These are phyloP conservation scores for Vanilla planifolia DNA, from an alignment of 106 monocot species.

Conservation along the genomic window DNA sequence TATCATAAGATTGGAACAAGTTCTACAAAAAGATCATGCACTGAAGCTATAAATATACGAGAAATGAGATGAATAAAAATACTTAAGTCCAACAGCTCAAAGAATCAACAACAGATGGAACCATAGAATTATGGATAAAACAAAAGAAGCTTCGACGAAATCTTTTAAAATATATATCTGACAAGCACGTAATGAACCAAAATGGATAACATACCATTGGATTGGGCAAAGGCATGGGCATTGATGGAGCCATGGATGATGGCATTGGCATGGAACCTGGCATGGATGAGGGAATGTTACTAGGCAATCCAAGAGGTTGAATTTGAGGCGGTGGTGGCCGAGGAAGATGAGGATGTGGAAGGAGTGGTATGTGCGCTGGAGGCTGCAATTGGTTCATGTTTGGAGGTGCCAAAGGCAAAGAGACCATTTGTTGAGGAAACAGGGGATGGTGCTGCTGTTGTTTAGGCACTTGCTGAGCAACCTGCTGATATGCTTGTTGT, in stretches of 20 bases:
- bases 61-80: too few relatives aligned
- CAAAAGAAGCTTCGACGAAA: too few relatives aligned
- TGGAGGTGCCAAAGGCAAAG: slow-evolving; percentile 44
- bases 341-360: slow-evolving; percentile 48
- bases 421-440: slow-evolving; percentile 55
- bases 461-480: slow-evolving; percentile 41
- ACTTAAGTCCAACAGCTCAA: too few relatives aligned
- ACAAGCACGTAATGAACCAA: too few relatives aligned
- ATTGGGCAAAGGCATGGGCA: slow-evolving; percentile 46
- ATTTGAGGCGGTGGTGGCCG: slow-evolving; percentile 36
- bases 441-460: slow-evolving; percentile 38
- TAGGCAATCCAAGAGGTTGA: slow-evolving; percentile 33
- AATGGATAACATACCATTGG: slow-evolving; percentile 75
- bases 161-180: too few relatives aligned
- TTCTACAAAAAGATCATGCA: too few relatives aligned
- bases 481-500: slow-evolving; percentile 62
- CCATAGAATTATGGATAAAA: too few relatives aligned
- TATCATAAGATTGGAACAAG: too few relatives aligned
- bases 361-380: slow-evolving; percentile 47
- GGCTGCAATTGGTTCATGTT: slow-evolving; percentile 65
- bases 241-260: slow-evolving; percentile 32
- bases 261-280: slow-evolving; percentile 42
- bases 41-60: too few relatives aligned
- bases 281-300: slow-evolving; percentile 18
- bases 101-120: too few relatives aligned